Evolutionary conservation across 1,139 yeast genomes (phyloP).

Genomic region (Scheffersomyces cryptocercus): DNA sequence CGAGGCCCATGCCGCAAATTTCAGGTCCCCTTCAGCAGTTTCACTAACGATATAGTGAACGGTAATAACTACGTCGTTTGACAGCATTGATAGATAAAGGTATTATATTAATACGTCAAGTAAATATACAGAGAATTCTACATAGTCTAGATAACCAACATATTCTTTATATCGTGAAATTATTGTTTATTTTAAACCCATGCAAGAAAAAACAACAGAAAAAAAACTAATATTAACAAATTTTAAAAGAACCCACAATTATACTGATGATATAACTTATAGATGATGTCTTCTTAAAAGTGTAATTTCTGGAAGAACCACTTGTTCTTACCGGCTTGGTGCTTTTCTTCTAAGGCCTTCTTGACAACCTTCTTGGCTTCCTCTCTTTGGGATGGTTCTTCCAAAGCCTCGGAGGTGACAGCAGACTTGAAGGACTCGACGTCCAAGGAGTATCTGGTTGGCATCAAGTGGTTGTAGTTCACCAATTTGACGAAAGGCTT

Average conservation of each 20-base stretch:
- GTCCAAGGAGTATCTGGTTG: conserved; percentile 99
- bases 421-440: conserved; percentile 93
- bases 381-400: conserved; percentile 98
- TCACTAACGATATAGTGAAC: no score
- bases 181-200: conserved; percentile 37
- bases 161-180: conserved; percentile 8
- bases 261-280: conserved; percentile 1
- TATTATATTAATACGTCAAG: conserved; percentile 7
- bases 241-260: conserved; percentile 10
- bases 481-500: conserved; percentile 99
- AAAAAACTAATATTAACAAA: conserved; percentile 22
- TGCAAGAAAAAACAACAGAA: conserved; percentile 28
- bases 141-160: conserved; percentile 6
- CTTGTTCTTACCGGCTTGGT: conserved; percentile 99
- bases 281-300: conserved; percentile 57
- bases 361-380: conserved; percentile 99
- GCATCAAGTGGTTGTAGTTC: conserved; percentile 99
- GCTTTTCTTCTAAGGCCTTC: conserved; percentile 99
- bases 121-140: conserved; percentile 10
- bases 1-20: no score
- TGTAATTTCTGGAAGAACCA: conserved; percentile 99
- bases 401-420: conserved; percentile 90
- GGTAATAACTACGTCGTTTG: no score
- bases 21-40: no score
- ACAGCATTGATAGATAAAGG: neutral